A percentile compares a stretch with the other conserved stretches of the same genome.
Evolutionary conservation across 2,329 filamentous ascomycete species (phyloP).

Genomic region (Cladophialophora immunda): DNA sequence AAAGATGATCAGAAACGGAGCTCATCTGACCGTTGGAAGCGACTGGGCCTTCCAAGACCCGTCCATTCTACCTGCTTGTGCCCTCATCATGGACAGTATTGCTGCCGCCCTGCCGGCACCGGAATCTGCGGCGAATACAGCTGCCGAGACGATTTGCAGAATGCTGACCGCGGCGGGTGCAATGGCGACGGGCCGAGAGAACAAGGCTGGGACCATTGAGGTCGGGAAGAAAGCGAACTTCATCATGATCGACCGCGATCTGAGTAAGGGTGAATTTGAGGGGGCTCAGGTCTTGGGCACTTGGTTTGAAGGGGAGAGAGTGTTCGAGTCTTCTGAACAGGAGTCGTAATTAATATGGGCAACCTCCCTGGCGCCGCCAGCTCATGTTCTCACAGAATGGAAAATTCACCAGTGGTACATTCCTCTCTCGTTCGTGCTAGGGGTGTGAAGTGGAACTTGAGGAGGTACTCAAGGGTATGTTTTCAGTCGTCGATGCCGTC

Average conservation of each 20-base stretch:
- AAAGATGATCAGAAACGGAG: slow-evolving; percentile 42
- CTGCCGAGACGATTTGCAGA: slow-evolving; percentile 30
- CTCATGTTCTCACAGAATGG: neutral
- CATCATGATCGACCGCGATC: slow-evolving; percentile 44
- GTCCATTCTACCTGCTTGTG: slow-evolving; percentile 13
- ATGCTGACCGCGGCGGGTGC: slow-evolving; percentile 45
- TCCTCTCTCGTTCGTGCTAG: neutral
- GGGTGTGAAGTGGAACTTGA: neutral
- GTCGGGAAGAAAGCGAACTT: slow-evolving; percentile 48
- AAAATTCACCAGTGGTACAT: neutral
- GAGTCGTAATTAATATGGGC: neutral
- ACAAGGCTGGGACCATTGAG: slow-evolving; percentile 44
- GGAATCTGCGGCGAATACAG: slow-evolving; percentile 2
- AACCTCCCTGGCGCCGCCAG: neutral
- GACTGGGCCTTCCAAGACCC: slow-evolving; percentile 33
- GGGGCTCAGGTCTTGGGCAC: slow-evolving; percentile 44
- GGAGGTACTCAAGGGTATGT: neutral
- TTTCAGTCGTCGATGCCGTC: neutral
- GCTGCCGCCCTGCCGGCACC: neutral
- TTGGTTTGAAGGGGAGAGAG: slow-evolving; percentile 42
- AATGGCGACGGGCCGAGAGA: slow-evolving; percentile 43
- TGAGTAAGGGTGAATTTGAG: slow-evolving; percentile 44
- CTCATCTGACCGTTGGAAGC: slow-evolving; percentile 46
- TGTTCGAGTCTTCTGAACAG: slow-evolving; percentile 21
- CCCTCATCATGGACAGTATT: slow-evolving; percentile 16